phyloP scores from a whole-genome alignment of 2,329 filamentous ascomycete species.

The Ceratocystis ficicola region DNA sequence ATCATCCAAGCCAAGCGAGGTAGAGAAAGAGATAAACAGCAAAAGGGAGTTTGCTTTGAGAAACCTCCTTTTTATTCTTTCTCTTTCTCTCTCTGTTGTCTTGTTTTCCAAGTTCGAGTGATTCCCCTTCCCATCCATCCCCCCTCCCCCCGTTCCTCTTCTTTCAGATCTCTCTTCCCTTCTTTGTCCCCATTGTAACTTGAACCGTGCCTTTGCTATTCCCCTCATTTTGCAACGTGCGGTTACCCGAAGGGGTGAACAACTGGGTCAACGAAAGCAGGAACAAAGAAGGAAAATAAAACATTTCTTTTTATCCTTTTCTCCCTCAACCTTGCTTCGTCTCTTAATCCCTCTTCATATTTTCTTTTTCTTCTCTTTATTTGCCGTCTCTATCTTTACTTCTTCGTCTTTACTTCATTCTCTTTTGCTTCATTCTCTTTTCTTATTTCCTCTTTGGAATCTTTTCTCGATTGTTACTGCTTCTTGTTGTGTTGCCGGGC shows the following conservation, averaged over 20 bases:
- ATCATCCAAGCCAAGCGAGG: not conserved
- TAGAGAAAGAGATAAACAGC: not conserved
- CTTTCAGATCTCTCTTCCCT: not conserved
- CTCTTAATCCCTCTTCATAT: not conserved
- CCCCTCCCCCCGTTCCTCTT: not conserved
- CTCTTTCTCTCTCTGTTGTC: not conserved
- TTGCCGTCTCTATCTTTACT: constrained; percentile 28
- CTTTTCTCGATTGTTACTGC: constrained; percentile 24
- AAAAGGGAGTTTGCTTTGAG: not conserved
- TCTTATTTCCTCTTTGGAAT: constrained; percentile 35
- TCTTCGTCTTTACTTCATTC: not conserved
- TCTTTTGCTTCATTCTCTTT: not conserved
- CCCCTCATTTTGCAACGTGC: constrained; percentile 10
- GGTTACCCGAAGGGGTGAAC: constrained; percentile 1
- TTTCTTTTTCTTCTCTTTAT: not conserved
- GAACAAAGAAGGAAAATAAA: not conserved
- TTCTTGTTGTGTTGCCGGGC: not conserved
- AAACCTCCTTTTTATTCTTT: not conserved
- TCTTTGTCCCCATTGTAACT: not conserved
- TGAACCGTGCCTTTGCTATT: constrained; percentile 8
- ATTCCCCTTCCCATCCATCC: not conserved
- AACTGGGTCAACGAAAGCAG: not conserved
- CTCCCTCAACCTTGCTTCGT: constrained; percentile 28
- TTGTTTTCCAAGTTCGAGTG: not conserved
- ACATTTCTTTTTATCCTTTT: constrained; percentile 1